Conservation (phyloP, 192 early-diverging fungal species). For the Dissophora ornata region DNA sequence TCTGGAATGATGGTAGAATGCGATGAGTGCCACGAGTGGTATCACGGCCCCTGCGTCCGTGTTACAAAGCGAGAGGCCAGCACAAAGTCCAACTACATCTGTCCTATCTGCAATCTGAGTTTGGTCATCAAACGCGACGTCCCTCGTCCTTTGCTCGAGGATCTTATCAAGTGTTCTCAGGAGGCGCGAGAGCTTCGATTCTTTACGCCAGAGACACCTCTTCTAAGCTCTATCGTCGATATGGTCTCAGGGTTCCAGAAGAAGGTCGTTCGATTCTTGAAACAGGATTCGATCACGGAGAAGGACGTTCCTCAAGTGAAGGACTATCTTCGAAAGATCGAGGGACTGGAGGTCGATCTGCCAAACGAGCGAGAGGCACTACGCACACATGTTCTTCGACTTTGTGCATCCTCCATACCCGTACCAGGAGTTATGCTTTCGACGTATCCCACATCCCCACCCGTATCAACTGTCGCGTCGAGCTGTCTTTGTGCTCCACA, state of each 20-base stretch:
- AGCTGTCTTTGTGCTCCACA: constrained; percentile 22
- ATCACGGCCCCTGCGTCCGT: constrained; percentile 70
- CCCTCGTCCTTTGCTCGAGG: constrained; percentile 45
- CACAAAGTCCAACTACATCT: constrained; percentile 61
- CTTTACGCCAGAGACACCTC: constrained; percentile 49
- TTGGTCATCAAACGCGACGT: constrained; percentile 49
- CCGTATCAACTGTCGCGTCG: constrained; percentile 5
- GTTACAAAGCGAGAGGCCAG: constrained; percentile 55
- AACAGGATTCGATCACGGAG: constrained; percentile 12
- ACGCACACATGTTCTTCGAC: constrained; percentile 49
- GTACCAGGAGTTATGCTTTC: constrained; percentile 11
- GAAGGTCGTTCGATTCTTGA: constrained; percentile 24
- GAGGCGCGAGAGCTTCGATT: constrained; percentile 57
- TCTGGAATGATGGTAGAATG: constrained; percentile 76
- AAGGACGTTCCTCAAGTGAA: constrained; percentile 53
- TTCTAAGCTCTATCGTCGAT: constrained; percentile 16
- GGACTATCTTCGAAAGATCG: constrained; percentile 50
- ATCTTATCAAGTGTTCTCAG: constrained; percentile 46
- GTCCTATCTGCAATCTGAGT: constrained; percentile 63
- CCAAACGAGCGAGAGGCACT: constrained; percentile 55
- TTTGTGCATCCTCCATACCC: constrained; percentile 25
- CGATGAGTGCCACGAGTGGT: constrained; percentile 74
- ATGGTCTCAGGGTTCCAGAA: constrained; percentile 11
- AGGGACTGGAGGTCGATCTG: constrained; percentile 57
- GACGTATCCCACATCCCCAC: constrained; percentile 30